These are phyloP conservation scores for Candida piceae DNA, from an alignment of 805 yeast species.

Conservation along the genomic window DNA sequence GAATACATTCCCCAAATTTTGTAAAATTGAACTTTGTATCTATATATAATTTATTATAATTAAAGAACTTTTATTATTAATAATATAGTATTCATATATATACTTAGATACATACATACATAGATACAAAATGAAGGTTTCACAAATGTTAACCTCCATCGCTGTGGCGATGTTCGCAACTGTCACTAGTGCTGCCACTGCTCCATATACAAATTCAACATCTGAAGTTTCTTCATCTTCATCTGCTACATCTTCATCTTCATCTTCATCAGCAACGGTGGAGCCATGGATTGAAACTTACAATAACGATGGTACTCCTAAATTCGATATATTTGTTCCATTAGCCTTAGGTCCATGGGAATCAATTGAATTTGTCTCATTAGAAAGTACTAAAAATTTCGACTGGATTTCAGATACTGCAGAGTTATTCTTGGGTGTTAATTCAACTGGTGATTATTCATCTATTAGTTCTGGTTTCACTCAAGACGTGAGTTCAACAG, in stretches of 20 bases:
- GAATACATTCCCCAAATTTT: too few species aligned
- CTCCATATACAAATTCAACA: constrained; percentile 9
- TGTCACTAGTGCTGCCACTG: constrained; percentile 6
- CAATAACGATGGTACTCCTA: constrained; percentile 14
- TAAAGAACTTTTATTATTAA: too few species aligned
- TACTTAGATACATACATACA: too few species aligned
- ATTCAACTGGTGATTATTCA: constrained; percentile 1
- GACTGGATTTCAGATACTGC: constrained; percentile 17
- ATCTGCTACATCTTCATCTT: constrained; percentile 7
- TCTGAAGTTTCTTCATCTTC: constrained; percentile 5
- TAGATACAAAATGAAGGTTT: constrained; percentile 2
- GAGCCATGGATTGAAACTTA: constrained; percentile 16
- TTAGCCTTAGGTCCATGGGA: constrained; percentile 16
- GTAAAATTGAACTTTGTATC: too few species aligned
- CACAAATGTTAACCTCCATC: background rate
- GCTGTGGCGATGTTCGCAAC: constrained; percentile 1
- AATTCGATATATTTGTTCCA: constrained; percentile 18
- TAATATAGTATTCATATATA: too few species aligned
- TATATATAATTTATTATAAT: too few species aligned
- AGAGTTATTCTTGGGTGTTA: constrained; percentile 5
- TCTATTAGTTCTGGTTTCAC: constrained; percentile 5
- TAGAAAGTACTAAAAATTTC: constrained; percentile 13
- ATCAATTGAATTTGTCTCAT: constrained; percentile 13
- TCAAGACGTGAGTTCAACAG: constrained; percentile 10
- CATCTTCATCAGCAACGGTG: constrained; percentile 5